Evolutionary conservation across 83 land plant species (phyloP), one percentile per base, ranked within the genome.

Genomic region (Picea engelmannii): DNA sequence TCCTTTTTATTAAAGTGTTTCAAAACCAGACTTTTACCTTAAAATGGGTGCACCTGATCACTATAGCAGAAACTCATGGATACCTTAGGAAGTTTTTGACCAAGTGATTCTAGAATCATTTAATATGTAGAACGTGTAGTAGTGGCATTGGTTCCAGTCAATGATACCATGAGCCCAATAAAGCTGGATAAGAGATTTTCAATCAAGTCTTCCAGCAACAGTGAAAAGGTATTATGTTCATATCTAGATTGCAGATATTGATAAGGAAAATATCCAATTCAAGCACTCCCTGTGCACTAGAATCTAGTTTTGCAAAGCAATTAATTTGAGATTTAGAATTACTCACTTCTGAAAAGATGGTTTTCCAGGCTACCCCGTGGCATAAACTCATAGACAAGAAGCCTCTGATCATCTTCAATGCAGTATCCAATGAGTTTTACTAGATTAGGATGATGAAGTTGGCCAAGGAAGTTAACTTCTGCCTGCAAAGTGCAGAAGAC

Each of bases 281-380:
- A 49, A 75, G 55, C 59, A 21, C 27, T 52, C 23, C 25, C 25
- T 75, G 78, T 23, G 8, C 58, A n/a, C 15, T 11, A 25, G 27
- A 52, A 23, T 75, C 27, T 12, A 52, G 17, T 23, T 52, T 55
- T 75, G 35, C 61, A 38, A 75, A 75, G 31, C 27, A 75, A 20
- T 16, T 12, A 70, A 70, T 17, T 38, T 52, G 78, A 75, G 58
- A 75, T 17, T 75, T 13, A 75, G 35, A 75, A 42, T 78, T 60
- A 82, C 85, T 62, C 85, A 88, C 90, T 88, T 85, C 90, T 85
- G 82, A 88, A 88, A 20, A 88, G 87, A 73, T 88, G 90, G 83
- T 88, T 88, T 79, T 88, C 89, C 84, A 88, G 76, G 84, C 89
- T 88, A 66, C 89, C 89, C 35, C 90, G 84, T 76, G 90, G 87